A percentile compares a stretch with the other conserved stretches of the same genome.
phyloP scores from a whole-genome alignment of 257 asterid genomes.

The Nicotiana tabacum region DNA sequence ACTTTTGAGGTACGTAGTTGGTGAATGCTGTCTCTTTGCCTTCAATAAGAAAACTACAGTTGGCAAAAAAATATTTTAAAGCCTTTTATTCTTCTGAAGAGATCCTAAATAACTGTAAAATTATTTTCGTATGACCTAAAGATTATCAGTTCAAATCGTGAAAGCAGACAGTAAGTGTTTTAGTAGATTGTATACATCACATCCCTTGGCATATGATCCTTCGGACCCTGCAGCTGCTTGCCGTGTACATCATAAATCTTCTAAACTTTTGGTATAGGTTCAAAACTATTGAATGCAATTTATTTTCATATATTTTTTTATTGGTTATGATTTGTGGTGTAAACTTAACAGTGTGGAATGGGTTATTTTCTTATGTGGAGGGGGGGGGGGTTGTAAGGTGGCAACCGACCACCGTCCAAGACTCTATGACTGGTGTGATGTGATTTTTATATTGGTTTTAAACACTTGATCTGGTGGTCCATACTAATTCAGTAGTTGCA shows the following conservation, averaged over 20 bases:
- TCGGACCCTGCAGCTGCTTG: fast-evolving
- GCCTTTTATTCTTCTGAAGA: not conserved
- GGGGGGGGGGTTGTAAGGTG: not conserved
- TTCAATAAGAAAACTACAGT: constrained; percentile 19
- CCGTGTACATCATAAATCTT: too few species aligned
- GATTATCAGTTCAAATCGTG: too few species aligned
- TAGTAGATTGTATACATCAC: too few species aligned
- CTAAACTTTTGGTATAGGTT: too few species aligned
- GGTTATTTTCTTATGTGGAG: not conserved
- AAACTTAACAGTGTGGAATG: constrained; percentile 9
- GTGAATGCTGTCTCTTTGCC: constrained; percentile 23
- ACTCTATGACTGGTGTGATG: constrained; percentile 8
- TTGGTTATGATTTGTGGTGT: not conserved
- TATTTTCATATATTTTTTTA: not conserved
- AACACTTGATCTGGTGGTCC: constrained; percentile 14
- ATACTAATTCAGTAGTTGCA: not conserved
- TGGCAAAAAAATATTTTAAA: constrained; percentile 26
- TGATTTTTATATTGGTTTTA: not conserved
- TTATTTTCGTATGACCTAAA: too few species aligned
- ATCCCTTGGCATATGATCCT: too few species aligned
- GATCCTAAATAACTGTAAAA: fast-evolving
- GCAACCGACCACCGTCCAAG: not conserved
- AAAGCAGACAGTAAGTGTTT: fast-evolving
- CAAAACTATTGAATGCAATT: too few species aligned
- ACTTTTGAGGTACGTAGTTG: constrained; percentile 22